phyloP scores from a whole-genome alignment of 768 basidiomycete genomes.

The Mrakia blollopis region DNA sequence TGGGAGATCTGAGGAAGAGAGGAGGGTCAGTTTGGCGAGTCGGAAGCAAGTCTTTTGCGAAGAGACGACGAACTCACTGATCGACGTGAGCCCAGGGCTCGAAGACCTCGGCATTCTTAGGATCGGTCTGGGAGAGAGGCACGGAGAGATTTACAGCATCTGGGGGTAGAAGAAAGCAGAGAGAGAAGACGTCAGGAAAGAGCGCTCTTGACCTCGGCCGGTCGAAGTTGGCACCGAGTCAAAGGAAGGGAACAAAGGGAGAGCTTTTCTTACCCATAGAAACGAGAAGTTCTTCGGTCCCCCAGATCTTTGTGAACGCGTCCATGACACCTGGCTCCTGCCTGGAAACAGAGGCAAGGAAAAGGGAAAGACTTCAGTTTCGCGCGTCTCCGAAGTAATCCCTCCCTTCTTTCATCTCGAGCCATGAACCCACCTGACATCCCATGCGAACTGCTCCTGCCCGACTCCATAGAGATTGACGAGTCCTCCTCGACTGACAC shows the following conservation, averaged over 20 bases:
- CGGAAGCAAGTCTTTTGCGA: no score
- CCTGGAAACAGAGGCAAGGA: not conserved
- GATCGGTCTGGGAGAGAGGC: constrained; percentile 9
- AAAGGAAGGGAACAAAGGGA: not conserved
- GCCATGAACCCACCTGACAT: constrained; percentile 26
- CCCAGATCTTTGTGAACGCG: constrained; percentile 38
- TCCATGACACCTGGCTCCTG: constrained; percentile 38
- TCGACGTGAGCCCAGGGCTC: constrained; percentile 21
- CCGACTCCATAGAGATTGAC: constrained; percentile 34
- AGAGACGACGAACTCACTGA: not conserved
- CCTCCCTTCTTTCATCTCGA: not conserved
- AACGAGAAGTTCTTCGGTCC: constrained; percentile 38
- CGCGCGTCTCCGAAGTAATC: not conserved
- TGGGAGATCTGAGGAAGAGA: not conserved
- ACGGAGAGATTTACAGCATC: constrained; percentile 29
- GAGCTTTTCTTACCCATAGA: constrained; percentile 28
- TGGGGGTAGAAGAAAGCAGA: not conserved
- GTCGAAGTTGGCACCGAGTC: not conserved
- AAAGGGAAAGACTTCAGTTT: not conserved
- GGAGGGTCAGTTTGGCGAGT: not conserved
- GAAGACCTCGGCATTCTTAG: constrained; percentile 17
- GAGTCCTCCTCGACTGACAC: constrained; percentile 35
- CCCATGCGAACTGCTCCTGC: constrained; percentile 35
- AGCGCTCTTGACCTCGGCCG: not conserved
- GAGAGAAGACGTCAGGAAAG: not conserved